Evolutionary conservation across 108 stramenopile genomes (phyloP), one percentile per base, ranked within the genome.

Genomic region (Epithemia pelagica): DNA sequence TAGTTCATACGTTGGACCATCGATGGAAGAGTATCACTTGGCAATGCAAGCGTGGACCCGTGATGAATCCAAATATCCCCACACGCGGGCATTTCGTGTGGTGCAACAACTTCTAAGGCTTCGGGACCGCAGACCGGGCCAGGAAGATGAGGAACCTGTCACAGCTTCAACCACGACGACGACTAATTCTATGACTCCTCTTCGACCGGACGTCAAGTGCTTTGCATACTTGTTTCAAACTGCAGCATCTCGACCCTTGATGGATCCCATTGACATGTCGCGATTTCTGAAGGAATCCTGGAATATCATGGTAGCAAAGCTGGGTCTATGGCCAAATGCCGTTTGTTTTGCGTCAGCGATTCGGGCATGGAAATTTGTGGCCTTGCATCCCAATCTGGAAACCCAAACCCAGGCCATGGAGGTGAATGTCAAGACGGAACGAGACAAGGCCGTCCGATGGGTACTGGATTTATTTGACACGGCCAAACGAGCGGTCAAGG

Each of bases 21-120:
- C 82, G 15, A 64, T 90, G 71, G 79, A 85, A n/a, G 89, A 90
- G 66, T 88, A 89, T 59, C 84, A 83, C 58, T 69, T 83, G 55
- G 69, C 88, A 30, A 76, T 89, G 32, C 58, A 82, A 58, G 84
- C 88, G 52, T 93, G 91, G 91, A 75, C 86, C 10, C 68, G 69
- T 27, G 79, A 85, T 27, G 74, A 64, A 79, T 82, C 37, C 5
- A 46, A 46, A 15, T 10, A 46, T 46, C 15, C 37, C 10, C 10
- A 5, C 15, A 46, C 5, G 15, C 37, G 37, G 15, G 37, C 37
- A 15, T 15, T 10, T 46, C 15, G 10, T 5, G 37, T 46, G 15
- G 15, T 46, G 10, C 5, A 46, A 46, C 10, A 15, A 46, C 15
- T 46, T 10, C 37, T 46, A 5, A 46, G 15, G 5, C 15, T 10